phyloP scores from a whole-genome alignment of 2,329 filamentous ascomycete species.

The Cladosporium colombiae region DNA sequence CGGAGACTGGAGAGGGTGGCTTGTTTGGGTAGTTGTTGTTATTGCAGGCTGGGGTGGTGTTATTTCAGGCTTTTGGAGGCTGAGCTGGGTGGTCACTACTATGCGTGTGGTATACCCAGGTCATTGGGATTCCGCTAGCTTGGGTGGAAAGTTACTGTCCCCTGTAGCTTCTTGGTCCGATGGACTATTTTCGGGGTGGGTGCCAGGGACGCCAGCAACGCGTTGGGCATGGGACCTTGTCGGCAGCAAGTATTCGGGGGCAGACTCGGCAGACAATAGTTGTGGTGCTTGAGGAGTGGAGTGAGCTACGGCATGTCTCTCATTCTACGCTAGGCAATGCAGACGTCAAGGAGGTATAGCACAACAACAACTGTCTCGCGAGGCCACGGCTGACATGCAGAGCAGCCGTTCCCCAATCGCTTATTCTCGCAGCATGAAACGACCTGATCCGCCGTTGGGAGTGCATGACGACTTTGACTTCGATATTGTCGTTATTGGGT shows the following conservation, averaged over 20 bases:
- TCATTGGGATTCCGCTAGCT: neutral
- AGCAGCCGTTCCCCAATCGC: neutral
- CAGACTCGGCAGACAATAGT: conserved; percentile 3
- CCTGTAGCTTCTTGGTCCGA: neutral
- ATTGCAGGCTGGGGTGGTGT: neutral
- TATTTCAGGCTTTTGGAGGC: neutral
- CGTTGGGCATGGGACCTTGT: neutral
- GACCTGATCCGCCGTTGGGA: neutral
- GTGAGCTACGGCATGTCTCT: conserved; percentile 6
- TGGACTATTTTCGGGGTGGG: neutral
- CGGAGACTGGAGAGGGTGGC: neutral
- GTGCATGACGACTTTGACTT: conserved; percentile 7
- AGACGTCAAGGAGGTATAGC: neutral
- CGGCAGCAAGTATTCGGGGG: neutral
- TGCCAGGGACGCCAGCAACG: too few species aligned
- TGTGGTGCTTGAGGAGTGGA: conserved; percentile 7
- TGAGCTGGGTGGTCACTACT: too few species aligned
- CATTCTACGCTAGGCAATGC: neutral
- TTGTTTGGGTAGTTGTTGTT: neutral
- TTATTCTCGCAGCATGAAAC: neutral
- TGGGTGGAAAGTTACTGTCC: neutral
- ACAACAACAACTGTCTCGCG: neutral
- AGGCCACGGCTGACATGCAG: neutral
- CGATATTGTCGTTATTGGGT: neutral
- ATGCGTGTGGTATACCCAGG: neutral